Evolutionary conservation across 176 grass and related monocot genomes (phyloP).

Genomic region (Paspalum notatum): DNA sequence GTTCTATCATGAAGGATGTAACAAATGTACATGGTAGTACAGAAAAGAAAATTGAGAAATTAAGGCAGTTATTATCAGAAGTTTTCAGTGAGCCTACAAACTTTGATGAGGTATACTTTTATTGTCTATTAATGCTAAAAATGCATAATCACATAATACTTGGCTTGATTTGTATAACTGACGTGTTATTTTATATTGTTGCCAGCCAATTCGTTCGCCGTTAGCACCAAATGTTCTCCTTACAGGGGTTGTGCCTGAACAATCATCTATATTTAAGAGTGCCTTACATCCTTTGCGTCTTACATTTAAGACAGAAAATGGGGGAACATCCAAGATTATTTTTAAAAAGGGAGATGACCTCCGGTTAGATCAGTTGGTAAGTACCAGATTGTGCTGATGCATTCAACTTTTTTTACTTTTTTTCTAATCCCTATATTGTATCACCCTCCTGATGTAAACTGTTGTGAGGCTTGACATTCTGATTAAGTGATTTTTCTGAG

Average conservation of each 20-base stretch:
- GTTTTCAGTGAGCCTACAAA: conserved; percentile 72
- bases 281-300: conserved; percentile 74
- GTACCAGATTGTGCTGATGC: neutral
- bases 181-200: neutral
- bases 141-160: neutral
- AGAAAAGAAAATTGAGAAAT: conserved; percentile 83
- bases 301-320: conserved; percentile 75
- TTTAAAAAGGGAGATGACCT: conserved; percentile 94
- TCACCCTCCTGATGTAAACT: neutral
- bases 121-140: conserved; percentile 10
- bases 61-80: conserved; percentile 67
- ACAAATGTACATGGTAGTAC: conserved; percentile 66
- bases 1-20: conserved; percentile 78
- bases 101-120: conserved; percentile 67
- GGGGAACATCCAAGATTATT: conserved; percentile 71
- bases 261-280: conserved; percentile 84
- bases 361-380: conserved; percentile 91
- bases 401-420: too few species aligned
- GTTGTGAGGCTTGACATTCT: neutral
- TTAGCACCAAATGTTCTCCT: conserved; percentile 59
- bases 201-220: conserved; percentile 85
- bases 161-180: neutral
- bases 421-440: neutral
- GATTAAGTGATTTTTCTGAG: neutral
- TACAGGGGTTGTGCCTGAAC: conserved; percentile 69